Percentiles rank a stretch among this genome's conserved stretches.
Evolutionary conservation across 768 basidiomycete genomes (phyloP).

Genomic region (Infundibulicybe gibba): DNA sequence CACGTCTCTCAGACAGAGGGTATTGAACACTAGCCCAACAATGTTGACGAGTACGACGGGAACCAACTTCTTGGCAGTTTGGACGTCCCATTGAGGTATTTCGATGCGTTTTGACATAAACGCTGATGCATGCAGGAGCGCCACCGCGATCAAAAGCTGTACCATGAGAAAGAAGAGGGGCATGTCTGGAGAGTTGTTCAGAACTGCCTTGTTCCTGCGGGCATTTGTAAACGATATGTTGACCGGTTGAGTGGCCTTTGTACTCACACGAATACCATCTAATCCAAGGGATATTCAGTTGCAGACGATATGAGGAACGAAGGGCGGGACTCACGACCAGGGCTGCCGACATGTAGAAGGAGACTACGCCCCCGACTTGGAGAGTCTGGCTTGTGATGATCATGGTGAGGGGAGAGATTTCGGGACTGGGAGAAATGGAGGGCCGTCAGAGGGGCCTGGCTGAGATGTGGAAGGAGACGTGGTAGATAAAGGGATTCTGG

Average conservation of each 20-base stretch:
- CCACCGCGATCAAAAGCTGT: constrained; percentile 67
- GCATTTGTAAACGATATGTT: constrained; percentile 1
- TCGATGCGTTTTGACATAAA: constrained; percentile 45
- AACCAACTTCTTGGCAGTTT: constrained; percentile 51
- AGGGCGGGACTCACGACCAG: constrained; percentile 51
- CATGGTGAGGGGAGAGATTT: constrained; percentile 20
- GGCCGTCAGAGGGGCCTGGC: background rate
- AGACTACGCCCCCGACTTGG: constrained; percentile 67
- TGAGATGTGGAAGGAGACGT: background rate
- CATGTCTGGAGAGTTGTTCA: constrained; percentile 61
- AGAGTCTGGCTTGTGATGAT: constrained; percentile 27
- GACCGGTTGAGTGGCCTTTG: no score
- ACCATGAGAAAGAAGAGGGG: constrained; percentile 66
- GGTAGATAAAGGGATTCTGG: no score
- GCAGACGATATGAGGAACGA: constrained; percentile 1
- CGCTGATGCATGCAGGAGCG: constrained; percentile 56
- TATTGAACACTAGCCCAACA: constrained; percentile 77
- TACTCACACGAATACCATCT: constrained; percentile 54
- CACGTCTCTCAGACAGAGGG: constrained; percentile 71
- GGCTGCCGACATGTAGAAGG: constrained; percentile 77
- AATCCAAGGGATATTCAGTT: constrained; percentile 1
- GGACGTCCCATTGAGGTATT: constrained; percentile 52
- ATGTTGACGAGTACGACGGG: constrained; percentile 69
- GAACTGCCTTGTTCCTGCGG: constrained; percentile 70
- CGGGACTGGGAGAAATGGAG: constrained; percentile 1